These are phyloP conservation scores for Colletotrichum cordylinicola DNA, from an alignment of 2,329 filamentous ascomycete species.

Conservation along the genomic window DNA sequence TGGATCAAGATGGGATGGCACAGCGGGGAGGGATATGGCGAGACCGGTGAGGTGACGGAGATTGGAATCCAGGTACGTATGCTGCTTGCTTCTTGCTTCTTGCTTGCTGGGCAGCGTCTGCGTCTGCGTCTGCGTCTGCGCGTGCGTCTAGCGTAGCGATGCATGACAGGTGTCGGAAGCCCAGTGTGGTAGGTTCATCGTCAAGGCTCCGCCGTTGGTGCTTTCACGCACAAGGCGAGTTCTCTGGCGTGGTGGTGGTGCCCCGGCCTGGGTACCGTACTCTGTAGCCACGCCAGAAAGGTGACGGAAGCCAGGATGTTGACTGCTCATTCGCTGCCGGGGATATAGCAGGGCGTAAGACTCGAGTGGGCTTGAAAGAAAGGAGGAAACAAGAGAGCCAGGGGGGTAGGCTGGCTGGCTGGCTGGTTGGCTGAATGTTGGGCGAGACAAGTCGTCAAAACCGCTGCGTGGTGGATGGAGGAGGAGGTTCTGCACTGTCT, in stretches of 20 bases:
- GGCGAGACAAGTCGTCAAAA: background rate
- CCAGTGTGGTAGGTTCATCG: background rate
- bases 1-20: background rate
- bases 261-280: background rate
- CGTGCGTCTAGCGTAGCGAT: background rate
- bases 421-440: background rate
- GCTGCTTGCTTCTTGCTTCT: background rate
- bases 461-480: background rate
- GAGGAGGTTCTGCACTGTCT: constrained; percentile 2
- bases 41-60: background rate
- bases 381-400: constrained; percentile 16
- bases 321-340: background rate
- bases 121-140: background rate
- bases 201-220: background rate
- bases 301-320: background rate
- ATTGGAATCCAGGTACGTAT: background rate
- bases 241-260: background rate
- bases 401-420: background rate
- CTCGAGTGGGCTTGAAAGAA: background rate
- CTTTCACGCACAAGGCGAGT: background rate
- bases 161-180: background rate
- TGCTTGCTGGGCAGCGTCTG: background rate
- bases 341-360: background rate
- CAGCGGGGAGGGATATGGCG: background rate
- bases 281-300: background rate